Conservation (phyloP, 495 filamentous ascomycete species). For the Daldinia decipiens region DNA sequence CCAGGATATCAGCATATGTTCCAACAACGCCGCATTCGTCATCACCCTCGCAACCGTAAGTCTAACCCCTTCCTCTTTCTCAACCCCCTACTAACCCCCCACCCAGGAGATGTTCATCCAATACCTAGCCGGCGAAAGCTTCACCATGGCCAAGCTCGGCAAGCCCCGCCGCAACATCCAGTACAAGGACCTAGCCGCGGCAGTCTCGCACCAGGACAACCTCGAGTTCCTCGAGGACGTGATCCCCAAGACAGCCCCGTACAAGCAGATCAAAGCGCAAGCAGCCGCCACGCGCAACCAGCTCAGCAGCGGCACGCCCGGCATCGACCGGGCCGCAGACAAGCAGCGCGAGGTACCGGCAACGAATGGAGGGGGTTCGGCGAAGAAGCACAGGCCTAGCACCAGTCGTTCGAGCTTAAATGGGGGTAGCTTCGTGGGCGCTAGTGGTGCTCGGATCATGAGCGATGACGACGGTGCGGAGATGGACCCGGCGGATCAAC, state of each 20-base stretch:
- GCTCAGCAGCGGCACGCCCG: conserved; percentile 48
- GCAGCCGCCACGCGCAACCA: conserved; percentile 55
- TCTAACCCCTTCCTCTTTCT: not conserved
- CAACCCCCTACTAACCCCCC: conserved; percentile 2
- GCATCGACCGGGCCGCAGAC: not conserved
- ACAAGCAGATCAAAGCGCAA: conserved; percentile 76
- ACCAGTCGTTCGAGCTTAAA: conserved; percentile 41
- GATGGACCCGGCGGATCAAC: conserved; percentile 55
- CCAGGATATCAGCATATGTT: conserved; percentile 83
- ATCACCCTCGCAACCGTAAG: conserved; percentile 88
- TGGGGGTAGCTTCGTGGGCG: conserved; percentile 44
- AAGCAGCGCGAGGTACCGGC: conserved; percentile 4
- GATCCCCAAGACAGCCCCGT: conserved; percentile 84
- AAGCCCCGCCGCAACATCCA: conserved; percentile 95
- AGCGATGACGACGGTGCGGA: conserved; percentile 43
- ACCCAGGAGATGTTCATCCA: conserved; percentile 93
- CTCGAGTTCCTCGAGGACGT: conserved; percentile 95
- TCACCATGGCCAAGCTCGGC: conserved; percentile 74
- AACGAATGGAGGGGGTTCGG: not conserved
- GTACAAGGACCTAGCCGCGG: conserved; percentile 93
- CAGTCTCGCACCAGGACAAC: conserved; percentile 88
- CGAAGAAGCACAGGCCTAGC: conserved; percentile 44
- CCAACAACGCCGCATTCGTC: conserved; percentile 93
- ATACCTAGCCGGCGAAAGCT: conserved; percentile 82
- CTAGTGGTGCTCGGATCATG: conserved; percentile 41